Evolutionary conservation across 2,329 filamentous ascomycete species (phyloP).

Genomic region (Sporothrix phasma): DNA sequence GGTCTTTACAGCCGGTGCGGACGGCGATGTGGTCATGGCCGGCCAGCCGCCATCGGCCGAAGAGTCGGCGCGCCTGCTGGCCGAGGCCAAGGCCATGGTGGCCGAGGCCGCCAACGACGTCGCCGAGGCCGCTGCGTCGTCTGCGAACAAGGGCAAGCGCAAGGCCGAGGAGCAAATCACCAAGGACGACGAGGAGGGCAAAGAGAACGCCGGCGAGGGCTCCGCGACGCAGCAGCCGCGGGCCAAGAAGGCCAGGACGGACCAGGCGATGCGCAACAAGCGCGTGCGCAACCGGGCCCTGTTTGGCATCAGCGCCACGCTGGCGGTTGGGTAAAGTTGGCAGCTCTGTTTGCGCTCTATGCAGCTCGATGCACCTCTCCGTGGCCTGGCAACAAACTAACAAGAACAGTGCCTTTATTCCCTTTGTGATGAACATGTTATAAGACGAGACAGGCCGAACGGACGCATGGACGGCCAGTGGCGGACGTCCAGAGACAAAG

Average conservation of each 20-base stretch:
- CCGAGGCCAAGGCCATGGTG: constrained; percentile 81
- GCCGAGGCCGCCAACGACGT: constrained; percentile 39
- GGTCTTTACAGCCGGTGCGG: constrained; percentile 23
- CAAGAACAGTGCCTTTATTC: constrained; percentile 22
- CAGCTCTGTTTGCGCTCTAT: neutral
- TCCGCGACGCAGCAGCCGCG: constrained; percentile 18
- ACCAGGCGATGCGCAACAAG: constrained; percentile 74
- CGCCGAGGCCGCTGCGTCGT: constrained; percentile 27
- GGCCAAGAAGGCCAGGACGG: constrained; percentile 68
- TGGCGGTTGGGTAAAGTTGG: constrained; percentile 76
- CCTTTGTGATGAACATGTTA: constrained; percentile 23
- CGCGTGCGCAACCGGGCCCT: constrained; percentile 78
- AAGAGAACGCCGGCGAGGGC: constrained; percentile 32
- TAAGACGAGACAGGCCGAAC: neutral
- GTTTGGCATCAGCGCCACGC: constrained; percentile 73
- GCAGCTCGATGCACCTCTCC: neutral
- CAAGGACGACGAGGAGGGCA: constrained; percentile 53
- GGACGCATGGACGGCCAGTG: neutral
- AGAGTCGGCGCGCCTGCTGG: constrained; percentile 74
- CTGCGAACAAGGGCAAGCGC: constrained; percentile 53
- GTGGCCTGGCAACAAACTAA: neutral
- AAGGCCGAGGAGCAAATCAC: constrained; percentile 63
- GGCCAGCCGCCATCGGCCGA: constrained; percentile 63
- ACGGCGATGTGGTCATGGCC: constrained; percentile 59
- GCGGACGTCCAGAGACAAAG: neutral